These are phyloP conservation scores for Diaporthe citrichinensis DNA, from an alignment of 2,329 filamentous ascomycete genomes.

Conservation along the genomic window DNA sequence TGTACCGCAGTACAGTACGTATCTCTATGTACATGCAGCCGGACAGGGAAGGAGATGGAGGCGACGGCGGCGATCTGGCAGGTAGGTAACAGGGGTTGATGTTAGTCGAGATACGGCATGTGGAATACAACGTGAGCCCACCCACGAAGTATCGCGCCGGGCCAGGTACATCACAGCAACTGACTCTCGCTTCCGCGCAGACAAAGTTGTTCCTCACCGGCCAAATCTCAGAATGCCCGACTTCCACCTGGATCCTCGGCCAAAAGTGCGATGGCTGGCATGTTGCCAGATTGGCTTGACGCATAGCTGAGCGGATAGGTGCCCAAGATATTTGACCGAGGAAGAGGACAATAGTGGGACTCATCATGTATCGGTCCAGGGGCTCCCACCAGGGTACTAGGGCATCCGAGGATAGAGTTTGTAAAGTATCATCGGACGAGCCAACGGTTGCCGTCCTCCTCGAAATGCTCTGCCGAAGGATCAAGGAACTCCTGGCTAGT, in stretches of 20 bases:
- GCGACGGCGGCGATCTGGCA: constrained; percentile 55
- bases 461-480: constrained; percentile 41
- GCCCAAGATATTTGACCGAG: constrained; percentile 41
- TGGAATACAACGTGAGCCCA: constrained; percentile 40
- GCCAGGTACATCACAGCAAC: constrained; percentile 37
- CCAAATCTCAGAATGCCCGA: constrained; percentile 15
- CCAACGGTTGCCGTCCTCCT: constrained; percentile 39
- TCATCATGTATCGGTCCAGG: constrained; percentile 23
- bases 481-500: constrained; percentile 43
- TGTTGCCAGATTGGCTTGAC: constrained; percentile 8
- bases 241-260: constrained; percentile 8
- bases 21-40: constrained; percentile 56
- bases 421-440: constrained; percentile 40
- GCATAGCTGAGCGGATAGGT: constrained; percentile 18
- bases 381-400: constrained; percentile 35
- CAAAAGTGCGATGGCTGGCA: constrained; percentile 30
- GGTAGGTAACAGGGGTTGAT: constrained; percentile 45
- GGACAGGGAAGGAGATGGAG: constrained; percentile 64
- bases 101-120: constrained; percentile 42
- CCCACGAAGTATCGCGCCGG: constrained; percentile 35
- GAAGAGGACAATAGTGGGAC: constrained; percentile 36
- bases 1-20: constrained; percentile 44
- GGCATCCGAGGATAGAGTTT: constrained; percentile 43
- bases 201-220: constrained; percentile 21
- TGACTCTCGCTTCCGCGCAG: constrained; percentile 30